Base-by-base conservation (phyloP, 139 green algal species). In the Edaphochlamys debaryana region DNA sequence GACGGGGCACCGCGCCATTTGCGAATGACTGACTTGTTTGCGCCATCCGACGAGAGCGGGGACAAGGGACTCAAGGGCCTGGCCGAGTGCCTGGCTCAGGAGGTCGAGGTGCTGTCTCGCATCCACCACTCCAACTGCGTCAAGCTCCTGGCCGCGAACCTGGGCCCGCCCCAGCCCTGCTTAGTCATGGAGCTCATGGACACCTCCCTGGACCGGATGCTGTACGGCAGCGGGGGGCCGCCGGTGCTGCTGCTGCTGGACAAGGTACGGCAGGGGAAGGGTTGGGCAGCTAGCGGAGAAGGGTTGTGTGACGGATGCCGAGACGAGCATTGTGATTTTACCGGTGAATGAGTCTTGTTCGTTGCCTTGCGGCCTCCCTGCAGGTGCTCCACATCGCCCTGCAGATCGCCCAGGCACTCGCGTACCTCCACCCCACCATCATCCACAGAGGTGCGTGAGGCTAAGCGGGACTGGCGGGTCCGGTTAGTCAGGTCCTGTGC, bases 391-490 rank as follows among this genome's bases (percentile, higher is more conserved):
- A 67, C 54, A 79, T 79, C 71, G 71, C 29, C 9, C 20, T 69
- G 3, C 56, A 80, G 56, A 36, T 80, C 17, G 73, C 73, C 23
- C 36, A 38, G 37, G 73, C 37, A 25, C 73, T 80, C 19, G 34
- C 37, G 27, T 80, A 60, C 73, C 37, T 80, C 15, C 73, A 80
- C 56, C 73, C 73, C 36, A 80, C 73, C 38, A 58, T 80, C 56
- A 34, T 80, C 37, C 73, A 80, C 73, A 37, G 73, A 4, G 29
- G 60, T 37, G 60, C 29, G 60, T 37, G 30, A 15, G 56, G 56
- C 17, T 17, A 9, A 9, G 56, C 19, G 56, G 17, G 56, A 6
- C 6, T 17, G 19, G 6, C 22, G 56, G 17, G 22, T 64, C 19
- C 56, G 22, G 17, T 17, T 64, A 9, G 56, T 30, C 19, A 64